A percentile compares a stretch with the other conserved stretches of the same genome.
phyloP scores from a whole-genome alignment of 805 yeast genomes.

The Novakomyces olei region DNA sequence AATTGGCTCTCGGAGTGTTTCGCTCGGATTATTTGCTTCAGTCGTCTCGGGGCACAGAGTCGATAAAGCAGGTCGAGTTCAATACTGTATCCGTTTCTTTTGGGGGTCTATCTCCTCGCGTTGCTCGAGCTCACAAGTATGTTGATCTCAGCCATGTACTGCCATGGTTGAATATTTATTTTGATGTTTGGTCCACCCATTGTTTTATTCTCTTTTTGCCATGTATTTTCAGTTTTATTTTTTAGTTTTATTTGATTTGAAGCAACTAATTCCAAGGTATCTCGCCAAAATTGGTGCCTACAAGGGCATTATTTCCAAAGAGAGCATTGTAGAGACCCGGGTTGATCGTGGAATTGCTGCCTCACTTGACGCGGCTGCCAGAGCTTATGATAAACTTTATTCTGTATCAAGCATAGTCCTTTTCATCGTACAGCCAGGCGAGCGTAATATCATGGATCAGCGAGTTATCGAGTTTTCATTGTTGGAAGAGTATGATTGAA shows the following conservation, averaged over 20 bases:
- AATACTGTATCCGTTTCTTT: constrained; percentile 91
- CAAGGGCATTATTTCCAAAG: no score
- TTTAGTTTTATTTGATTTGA: not conserved
- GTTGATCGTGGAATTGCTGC: no score
- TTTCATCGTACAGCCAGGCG: constrained; percentile 64
- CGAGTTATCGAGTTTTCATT: constrained; percentile 57
- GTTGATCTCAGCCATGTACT: not conserved
- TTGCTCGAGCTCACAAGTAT: constrained; percentile 51
- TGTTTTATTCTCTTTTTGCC: not conserved
- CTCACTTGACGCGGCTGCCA: no score
- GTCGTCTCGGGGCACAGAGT: constrained; percentile 14
- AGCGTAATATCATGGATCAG: constrained; percentile 82
- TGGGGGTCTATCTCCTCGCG: constrained; percentile 70
- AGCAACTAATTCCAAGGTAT: not conserved
- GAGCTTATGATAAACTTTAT: no score
- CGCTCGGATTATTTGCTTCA: constrained; percentile 76
- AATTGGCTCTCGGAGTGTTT: constrained; percentile 58
- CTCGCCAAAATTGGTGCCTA: no score
- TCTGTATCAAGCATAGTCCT: no score
- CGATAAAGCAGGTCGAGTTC: constrained; percentile 83
- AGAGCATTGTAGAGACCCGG: no score
- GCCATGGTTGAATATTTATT: not conserved
- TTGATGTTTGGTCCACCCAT: not conserved
- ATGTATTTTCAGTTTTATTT: not conserved
- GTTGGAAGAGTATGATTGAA: no score